Evolutionary conservation across 148 eudicot genomes (phyloP).

Genomic region (Rheum nobile): DNA sequence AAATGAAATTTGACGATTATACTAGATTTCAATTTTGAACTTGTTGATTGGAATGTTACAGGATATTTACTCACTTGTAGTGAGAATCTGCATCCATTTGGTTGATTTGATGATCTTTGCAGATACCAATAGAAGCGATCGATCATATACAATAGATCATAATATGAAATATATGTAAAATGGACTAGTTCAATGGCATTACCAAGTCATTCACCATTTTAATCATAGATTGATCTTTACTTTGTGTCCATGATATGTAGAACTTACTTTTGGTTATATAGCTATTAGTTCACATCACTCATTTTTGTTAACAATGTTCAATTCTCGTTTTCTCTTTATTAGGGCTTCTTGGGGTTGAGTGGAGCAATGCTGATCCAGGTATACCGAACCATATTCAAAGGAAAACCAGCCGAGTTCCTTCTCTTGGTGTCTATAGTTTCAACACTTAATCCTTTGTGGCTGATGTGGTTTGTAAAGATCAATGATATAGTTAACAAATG

Average conservation of each 20-base stretch:
- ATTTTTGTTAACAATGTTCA: background rate
- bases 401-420: slow-evolving; percentile 43
- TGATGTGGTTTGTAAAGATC: slow-evolving; percentile 54
- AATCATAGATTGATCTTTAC: background rate
- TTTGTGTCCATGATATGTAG: background rate
- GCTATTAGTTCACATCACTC: background rate
- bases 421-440: slow-evolving; percentile 52
- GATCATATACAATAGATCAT: background rate
- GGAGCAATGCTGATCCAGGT: slow-evolving; percentile 70
- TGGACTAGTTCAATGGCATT: background rate
- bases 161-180: background rate
- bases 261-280: background rate
- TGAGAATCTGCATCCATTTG: background rate
- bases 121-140: background rate
- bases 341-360: slow-evolving; percentile 79
- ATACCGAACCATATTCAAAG: slow-evolving; percentile 41
- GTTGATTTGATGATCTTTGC: background rate
- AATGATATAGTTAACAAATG: slow-evolving; percentile 24
- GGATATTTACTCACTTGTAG: background rate
- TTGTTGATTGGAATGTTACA: background rate
- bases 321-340: slow-evolving; percentile 1
- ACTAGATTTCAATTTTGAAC: too few relatives aligned
- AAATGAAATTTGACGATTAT: background rate
- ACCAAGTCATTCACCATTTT: background rate
- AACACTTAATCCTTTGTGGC: slow-evolving; percentile 33